A percentile compares a stretch with the other conserved stretches of the same genome.
phyloP scores from a whole-genome alignment of 2,329 filamentous ascomycete genomes.

The Teratosphaeria destructans region DNA sequence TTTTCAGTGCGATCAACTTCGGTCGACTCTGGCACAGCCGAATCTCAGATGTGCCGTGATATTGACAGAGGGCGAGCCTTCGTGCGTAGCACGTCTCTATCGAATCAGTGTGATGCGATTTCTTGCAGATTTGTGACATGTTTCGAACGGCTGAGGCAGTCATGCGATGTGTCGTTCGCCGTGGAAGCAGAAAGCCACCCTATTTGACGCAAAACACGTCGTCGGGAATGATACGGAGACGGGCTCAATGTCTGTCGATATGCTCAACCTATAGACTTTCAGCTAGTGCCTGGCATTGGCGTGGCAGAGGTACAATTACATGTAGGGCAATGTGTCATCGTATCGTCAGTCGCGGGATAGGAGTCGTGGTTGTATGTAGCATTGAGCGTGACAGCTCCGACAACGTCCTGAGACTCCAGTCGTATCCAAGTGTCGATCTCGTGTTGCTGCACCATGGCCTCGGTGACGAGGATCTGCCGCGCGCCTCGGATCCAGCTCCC shows the following conservation, averaged over 20 bases:
- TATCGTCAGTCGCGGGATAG: constrained; percentile 18
- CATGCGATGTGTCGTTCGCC: too few relatives aligned
- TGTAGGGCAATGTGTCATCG: constrained; percentile 11
- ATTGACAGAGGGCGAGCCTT: too few relatives aligned
- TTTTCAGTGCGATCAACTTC: too few relatives aligned
- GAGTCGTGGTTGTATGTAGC: constrained; percentile 19
- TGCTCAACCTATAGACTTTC: constrained; percentile 1
- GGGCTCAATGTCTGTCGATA: neutral
- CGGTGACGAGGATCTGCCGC: constrained; percentile 16
- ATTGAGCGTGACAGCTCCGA: constrained; percentile 21
- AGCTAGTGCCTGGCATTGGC: constrained; percentile 9
- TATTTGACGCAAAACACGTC: neutral
- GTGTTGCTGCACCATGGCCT: constrained; percentile 10
- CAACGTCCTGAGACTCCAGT: constrained; percentile 20
- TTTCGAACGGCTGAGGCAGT: too few relatives aligned
- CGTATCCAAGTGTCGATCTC: constrained; percentile 24
- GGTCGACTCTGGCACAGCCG: too few relatives aligned
- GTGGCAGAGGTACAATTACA: constrained; percentile 10
- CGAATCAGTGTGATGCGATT: too few relatives aligned
- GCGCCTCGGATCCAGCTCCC: constrained; percentile 7
- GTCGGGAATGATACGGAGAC: neutral
- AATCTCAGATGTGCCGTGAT: too few relatives aligned
- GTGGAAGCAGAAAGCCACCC: too few relatives aligned
- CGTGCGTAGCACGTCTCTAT: too few relatives aligned
- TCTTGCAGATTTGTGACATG: too few relatives aligned